Evolutionary conservation across 331 rosid species (phyloP).

Genomic region (Saraca asoca): DNA sequence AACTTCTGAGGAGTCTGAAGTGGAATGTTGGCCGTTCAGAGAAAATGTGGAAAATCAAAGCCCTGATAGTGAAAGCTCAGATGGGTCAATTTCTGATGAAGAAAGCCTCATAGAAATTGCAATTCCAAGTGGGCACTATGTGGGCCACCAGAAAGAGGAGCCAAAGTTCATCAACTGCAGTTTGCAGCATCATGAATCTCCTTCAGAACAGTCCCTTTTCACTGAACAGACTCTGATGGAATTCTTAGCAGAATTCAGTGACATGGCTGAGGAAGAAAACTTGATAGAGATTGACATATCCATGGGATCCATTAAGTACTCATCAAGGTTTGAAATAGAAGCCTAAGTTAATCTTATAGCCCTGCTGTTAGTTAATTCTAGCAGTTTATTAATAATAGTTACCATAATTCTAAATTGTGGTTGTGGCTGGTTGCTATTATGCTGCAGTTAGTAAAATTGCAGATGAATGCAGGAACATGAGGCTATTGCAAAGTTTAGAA

Average conservation of each 20-base stretch:
- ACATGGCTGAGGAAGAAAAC: constrained; percentile 84
- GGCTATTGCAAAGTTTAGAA: too few species aligned
- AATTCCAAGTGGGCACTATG: constrained; percentile 71
- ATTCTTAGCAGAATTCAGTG: constrained; percentile 70
- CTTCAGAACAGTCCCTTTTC: constrained; percentile 44
- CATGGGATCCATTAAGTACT: constrained; percentile 90
- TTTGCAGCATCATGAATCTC: constrained; percentile 40
- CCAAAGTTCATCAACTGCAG: constrained; percentile 28
- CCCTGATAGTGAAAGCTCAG: constrained; percentile 52
- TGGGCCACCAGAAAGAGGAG: constrained; percentile 37
- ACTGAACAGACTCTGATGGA: constrained; percentile 55
- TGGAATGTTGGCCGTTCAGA: constrained; percentile 39
- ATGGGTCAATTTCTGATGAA: constrained; percentile 91
- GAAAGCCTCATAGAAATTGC: constrained; percentile 90
- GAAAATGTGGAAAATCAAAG: constrained; percentile 37
- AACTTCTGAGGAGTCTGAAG: constrained; percentile 60
- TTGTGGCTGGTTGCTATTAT: too few species aligned
- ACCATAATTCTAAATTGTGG: constrained; percentile 4
- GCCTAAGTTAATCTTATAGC: constrained; percentile 40
- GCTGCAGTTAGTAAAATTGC: too few species aligned
- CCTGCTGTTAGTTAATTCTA: neutral
- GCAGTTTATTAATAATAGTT: constrained; percentile 13
- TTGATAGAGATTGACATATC: constrained; percentile 92
- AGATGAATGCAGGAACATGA: too few species aligned
- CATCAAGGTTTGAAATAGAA: constrained; percentile 91